Base-by-base conservation (phyloP, 2,329 filamentous ascomycete genomes). In the Microdochium paspali region DNA sequence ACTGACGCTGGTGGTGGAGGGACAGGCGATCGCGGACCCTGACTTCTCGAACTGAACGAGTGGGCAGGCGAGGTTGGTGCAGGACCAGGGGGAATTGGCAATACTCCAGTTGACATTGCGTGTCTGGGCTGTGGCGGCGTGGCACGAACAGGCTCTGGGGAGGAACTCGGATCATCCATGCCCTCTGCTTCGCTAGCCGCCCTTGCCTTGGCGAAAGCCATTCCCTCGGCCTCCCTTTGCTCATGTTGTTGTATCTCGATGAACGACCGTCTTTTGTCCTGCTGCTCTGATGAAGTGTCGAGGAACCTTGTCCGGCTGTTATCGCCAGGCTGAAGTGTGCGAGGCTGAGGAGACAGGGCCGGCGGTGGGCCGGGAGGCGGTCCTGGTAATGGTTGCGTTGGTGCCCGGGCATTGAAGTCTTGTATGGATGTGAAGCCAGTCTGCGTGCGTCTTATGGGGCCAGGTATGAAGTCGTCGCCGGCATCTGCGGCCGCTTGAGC, bases 181-280 rank as follows among this genome's bases (percentile, higher is more conserved):
- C 23, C 35, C 6, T 40, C 35, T 21, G 20, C 35, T 9, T 40
- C 10, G 18, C 18, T 61, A 39, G 56, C 58, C 44, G 64, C 61
- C 28, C 68, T 65, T 13, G 77, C 77, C 49, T 76, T 70, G 7
- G 77, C 71, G 51, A 84, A 73, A 7, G 77, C 79, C 55, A 70
- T 69, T 2, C 77, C 80, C 58, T 84, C 80, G 4, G 74, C 78
- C 54, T 75, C 66, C 31, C 78, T 72, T 73, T 83, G 81, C 57
- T 82, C 68, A 3, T 77, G 77, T 56, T 73, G 76, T 53, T 77
- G 77, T 18, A 70, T 68, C 58, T 77, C 77, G 48, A 82, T 79
- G 53, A 77, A 79, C 0, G 77, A 81, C 49, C 69, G 72, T 45
- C 77, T 69, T 42, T 73, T 72, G 24, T 80, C 77, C 51, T 80